Percentiles rank a stretch among this genome's conserved stretches.
phyloP scores from a whole-genome alignment of 306 rosid genomes.

The Cyamopsis tetragonoloba region DNA sequence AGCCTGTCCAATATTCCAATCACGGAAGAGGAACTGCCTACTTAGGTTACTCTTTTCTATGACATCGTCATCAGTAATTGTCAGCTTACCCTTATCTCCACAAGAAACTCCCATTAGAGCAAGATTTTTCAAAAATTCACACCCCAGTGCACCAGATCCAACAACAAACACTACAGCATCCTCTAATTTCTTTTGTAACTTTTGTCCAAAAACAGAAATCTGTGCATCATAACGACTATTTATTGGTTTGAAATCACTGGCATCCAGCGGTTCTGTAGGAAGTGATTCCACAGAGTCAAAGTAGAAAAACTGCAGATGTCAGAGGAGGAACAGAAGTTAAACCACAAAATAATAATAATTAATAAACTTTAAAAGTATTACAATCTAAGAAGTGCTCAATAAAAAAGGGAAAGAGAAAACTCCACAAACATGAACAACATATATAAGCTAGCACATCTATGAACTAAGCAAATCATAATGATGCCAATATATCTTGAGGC shows the following conservation, averaged over 20 bases:
- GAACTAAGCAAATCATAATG: background rate
- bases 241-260: slow-evolving; percentile 70
- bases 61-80: slow-evolving; percentile 93
- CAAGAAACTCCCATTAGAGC: slow-evolving; percentile 98
- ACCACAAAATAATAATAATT: background rate
- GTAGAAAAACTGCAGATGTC: slow-evolving; percentile 79
- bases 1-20: slow-evolving; percentile 98
- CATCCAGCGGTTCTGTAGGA: slow-evolving; percentile 74
- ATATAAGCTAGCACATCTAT: background rate
- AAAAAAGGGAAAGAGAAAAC: background rate
- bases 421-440: background rate
- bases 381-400: background rate
- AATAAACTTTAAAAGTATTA: background rate
- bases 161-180: slow-evolving; percentile 78
- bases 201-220: slow-evolving; percentile 92
- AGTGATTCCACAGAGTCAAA: slow-evolving; percentile 94
- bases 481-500: background rate
- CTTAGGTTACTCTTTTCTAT: slow-evolving; percentile 97
- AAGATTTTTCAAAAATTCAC: slow-evolving; percentile 86
- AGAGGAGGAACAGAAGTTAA: slow-evolving; percentile 23
- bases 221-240: slow-evolving; percentile 95
- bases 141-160: slow-evolving; percentile 97
- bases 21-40: slow-evolving; percentile 97
- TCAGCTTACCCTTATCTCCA: slow-evolving; percentile 68
- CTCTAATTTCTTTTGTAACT: slow-evolving; percentile 86